These are phyloP conservation scores for Neospermospora avenae DNA, from an alignment of 2,329 filamentous ascomycete genomes.

Conservation along the genomic window DNA sequence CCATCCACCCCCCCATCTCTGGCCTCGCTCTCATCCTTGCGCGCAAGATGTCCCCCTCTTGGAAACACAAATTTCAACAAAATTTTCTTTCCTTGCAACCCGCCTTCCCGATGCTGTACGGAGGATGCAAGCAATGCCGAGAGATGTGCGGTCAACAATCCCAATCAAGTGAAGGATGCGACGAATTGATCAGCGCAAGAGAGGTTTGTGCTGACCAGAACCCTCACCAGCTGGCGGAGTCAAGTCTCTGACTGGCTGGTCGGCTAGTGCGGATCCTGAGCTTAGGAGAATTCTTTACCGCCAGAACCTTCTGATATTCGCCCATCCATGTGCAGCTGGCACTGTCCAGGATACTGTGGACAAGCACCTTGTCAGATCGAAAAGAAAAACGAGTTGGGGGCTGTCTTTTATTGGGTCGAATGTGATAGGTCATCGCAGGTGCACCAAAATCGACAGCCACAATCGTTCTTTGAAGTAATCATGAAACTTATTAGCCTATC, in stretches of 20 bases:
- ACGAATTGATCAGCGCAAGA: slow-evolving; percentile 14
- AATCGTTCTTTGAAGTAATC: neutral
- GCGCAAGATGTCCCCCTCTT: slow-evolving; percentile 14
- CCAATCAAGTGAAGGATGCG: slow-evolving; percentile 12
- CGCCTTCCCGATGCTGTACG: slow-evolving; percentile 11
- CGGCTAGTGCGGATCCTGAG: slow-evolving; percentile 14
- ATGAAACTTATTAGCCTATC: neutral
- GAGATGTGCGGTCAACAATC: slow-evolving; percentile 13
- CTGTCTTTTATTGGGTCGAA: neutral
- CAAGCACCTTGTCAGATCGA: neutral
- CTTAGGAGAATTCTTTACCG: neutral
- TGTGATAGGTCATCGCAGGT: no score
- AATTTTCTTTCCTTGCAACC: no score
- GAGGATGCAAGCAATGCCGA: slow-evolving; percentile 7
- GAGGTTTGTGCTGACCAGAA: slow-evolving; percentile 9
- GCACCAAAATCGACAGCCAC: neutral
- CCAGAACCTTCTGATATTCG: neutral
- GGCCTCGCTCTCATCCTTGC: slow-evolving; percentile 2
- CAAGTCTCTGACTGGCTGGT: slow-evolving; percentile 8
- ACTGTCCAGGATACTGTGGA: neutral
- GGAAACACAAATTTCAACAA: neutral
- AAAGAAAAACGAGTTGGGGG: neutral
- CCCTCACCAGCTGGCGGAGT: neutral
- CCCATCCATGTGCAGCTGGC: neutral
- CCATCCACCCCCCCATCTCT: neutral